These are phyloP conservation scores for Kuraishia capsulata DNA, from an alignment of 805 yeast genomes.

Conservation along the genomic window DNA sequence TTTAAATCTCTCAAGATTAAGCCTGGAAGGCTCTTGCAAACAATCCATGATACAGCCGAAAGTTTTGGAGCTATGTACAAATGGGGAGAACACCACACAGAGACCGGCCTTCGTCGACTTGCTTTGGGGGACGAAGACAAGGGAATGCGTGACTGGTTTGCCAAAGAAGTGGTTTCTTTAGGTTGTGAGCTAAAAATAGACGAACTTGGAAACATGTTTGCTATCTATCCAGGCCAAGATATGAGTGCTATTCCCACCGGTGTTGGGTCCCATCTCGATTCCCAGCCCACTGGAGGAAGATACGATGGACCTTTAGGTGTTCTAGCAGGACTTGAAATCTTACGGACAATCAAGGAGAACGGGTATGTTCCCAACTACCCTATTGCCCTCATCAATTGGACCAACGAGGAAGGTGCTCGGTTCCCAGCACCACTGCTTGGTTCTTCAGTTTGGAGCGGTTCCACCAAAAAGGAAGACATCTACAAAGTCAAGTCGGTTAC, in stretches of 20 bases:
- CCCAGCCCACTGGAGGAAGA: constrained; percentile 73
- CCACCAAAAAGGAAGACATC: constrained; percentile 33
- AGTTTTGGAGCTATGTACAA: constrained; percentile 52
- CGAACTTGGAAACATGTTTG: constrained; percentile 61
- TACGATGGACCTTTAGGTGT: constrained; percentile 71
- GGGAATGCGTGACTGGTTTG: constrained; percentile 58
- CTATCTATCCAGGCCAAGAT: constrained; percentile 48
- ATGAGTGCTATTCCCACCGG: constrained; percentile 44
- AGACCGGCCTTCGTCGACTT: constrained; percentile 61
- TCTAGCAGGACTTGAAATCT: constrained; percentile 54
- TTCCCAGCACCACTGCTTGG: constrained; percentile 64
- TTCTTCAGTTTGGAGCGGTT: constrained; percentile 59
- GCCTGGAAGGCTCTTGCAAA: constrained; percentile 37
- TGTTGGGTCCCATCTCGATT: constrained; percentile 67
- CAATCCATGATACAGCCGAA: constrained; percentile 53
- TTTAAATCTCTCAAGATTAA: constrained; percentile 12
- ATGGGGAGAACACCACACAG: constrained; percentile 47
- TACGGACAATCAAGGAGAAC: constrained; percentile 56
- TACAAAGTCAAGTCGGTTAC: constrained; percentile 44
- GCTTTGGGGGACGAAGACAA: constrained; percentile 57
- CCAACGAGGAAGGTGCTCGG: constrained; percentile 73
- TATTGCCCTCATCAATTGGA: constrained; percentile 58
- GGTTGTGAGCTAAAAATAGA: constrained; percentile 56
- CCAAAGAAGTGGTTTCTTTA: constrained; percentile 35
- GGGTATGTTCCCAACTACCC: constrained; percentile 52